Conservation (phyloP, 176 grass and related monocot species). For the Luzula sylvatica region DNA sequence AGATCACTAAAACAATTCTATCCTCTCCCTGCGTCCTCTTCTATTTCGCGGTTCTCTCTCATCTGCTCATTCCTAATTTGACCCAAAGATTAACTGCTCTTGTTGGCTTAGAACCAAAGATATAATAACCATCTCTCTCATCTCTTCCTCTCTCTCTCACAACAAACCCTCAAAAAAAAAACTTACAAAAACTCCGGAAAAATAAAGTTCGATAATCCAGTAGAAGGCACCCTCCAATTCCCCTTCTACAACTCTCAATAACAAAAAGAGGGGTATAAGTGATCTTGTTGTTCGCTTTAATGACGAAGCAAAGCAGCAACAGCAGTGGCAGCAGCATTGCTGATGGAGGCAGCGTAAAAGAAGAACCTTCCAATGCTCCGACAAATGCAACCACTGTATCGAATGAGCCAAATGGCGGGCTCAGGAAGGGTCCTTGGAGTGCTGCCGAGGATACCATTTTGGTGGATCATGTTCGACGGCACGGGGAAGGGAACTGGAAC, state of each 20-base stretch:
- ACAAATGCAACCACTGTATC: slow-evolving; percentile 7
- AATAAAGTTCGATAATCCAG: neutral
- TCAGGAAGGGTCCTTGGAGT: slow-evolving; percentile 96
- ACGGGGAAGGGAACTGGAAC: slow-evolving; percentile 89
- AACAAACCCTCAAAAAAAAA: neutral
- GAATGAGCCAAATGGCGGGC: neutral
- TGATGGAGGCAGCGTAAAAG: neutral
- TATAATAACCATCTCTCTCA: slow-evolving; percentile 5
- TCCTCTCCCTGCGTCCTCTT: slow-evolving; percentile 1
- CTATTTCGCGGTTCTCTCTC: slow-evolving; percentile 22
- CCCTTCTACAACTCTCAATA: slow-evolving; percentile 1
- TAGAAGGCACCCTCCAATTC: neutral
- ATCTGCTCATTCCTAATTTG: neutral
- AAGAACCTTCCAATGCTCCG: neutral
- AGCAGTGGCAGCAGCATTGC: slow-evolving; percentile 7
- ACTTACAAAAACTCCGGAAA: neutral
- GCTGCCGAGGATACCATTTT: slow-evolving; percentile 67
- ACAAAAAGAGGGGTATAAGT: slow-evolving; percentile 2
- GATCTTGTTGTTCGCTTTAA: neutral
- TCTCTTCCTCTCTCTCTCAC: slow-evolving; percentile 19
- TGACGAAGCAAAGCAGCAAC: slow-evolving; percentile 22
- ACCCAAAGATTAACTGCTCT: neutral
- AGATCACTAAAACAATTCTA: no score
- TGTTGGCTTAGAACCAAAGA: neutral
- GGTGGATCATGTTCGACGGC: slow-evolving; percentile 56